Conservation (phyloP, 306 rosid species). For the Canavalia ensiformis region DNA sequence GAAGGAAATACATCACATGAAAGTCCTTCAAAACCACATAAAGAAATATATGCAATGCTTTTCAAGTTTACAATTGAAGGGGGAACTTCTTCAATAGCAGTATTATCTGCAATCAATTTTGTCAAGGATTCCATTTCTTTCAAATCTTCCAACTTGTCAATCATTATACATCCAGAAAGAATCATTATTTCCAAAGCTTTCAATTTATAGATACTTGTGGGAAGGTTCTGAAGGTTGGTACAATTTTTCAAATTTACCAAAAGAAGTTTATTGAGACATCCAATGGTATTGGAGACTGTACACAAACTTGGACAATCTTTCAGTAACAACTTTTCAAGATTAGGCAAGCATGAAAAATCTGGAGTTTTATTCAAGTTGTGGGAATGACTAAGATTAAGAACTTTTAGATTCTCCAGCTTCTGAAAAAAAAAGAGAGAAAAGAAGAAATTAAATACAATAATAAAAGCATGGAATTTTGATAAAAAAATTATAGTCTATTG, state of each 20-base stretch:
- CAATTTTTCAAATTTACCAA: constrained; percentile 50
- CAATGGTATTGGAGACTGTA: constrained; percentile 33
- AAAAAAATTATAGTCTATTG: too few species aligned
- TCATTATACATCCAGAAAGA: constrained; percentile 47
- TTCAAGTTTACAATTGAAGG: constrained; percentile 27
- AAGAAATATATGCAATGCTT: constrained; percentile 45
- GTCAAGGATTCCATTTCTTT: constrained; percentile 47
- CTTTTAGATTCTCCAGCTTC: constrained; percentile 45
- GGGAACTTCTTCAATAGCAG: constrained; percentile 51
- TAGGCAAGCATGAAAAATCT: constrained; percentile 53
- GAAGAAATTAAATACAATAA: background rate
- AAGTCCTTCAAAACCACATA: constrained; percentile 52
- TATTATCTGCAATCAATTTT: constrained; percentile 47
- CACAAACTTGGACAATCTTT: constrained; percentile 46
- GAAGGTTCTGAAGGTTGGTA: constrained; percentile 35
- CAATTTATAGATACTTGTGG: constrained; percentile 50
- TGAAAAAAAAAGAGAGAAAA: constrained; percentile 16
- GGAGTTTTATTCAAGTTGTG: constrained; percentile 45
- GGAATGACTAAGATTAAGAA: constrained; percentile 59
- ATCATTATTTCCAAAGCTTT: constrained; percentile 44
- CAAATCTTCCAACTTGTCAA: constrained; percentile 50
- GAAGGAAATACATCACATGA: constrained; percentile 46
- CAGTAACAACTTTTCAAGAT: constrained; percentile 53
- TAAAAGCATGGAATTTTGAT: background rate
- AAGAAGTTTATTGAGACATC: constrained; percentile 26